phyloP scores from a whole-genome alignment of 75 land plant genomes.

The Sequoia sempervirens region DNA sequence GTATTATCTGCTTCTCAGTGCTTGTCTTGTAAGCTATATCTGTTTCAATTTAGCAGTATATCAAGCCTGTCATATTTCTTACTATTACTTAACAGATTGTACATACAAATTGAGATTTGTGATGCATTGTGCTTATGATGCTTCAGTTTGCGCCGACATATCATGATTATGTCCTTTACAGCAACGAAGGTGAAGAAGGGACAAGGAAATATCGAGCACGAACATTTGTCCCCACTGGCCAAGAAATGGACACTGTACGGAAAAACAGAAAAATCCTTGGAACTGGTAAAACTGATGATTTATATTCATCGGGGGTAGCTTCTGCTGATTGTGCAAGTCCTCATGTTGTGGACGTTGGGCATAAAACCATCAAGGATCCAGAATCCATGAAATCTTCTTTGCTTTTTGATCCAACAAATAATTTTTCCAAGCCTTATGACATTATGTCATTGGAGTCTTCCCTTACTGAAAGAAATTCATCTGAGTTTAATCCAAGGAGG shows the following conservation, averaged over 20 bases:
- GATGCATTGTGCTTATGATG: neutral
- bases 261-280: constrained; percentile 49
- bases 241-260: constrained; percentile 80
- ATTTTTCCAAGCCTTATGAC: constrained; percentile 53
- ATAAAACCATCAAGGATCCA: constrained; percentile 15
- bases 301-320: constrained; percentile 36
- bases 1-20: neutral
- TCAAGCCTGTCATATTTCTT: neutral
- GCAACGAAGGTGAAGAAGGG: constrained; percentile 81
- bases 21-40: neutral
- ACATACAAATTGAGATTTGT: neutral
- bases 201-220: constrained; percentile 74
- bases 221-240: constrained; percentile 93
- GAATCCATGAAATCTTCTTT: constrained; percentile 52
- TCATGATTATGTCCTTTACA: constrained; percentile 94
- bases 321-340: constrained; percentile 46
- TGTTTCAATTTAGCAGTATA: neutral
- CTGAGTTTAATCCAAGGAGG: constrained; percentile 16
- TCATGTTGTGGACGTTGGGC: neutral
- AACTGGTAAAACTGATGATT: constrained; percentile 44
- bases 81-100: neutral
- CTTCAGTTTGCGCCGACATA: constrained; percentile 98
- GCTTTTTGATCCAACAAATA: constrained; percentile 39
- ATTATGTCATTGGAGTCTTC: constrained; percentile 41
- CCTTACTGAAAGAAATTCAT: neutral